Conservation (phyloP, 1,284 basidiomycete species). For the Earliella scabrosa region DNA sequence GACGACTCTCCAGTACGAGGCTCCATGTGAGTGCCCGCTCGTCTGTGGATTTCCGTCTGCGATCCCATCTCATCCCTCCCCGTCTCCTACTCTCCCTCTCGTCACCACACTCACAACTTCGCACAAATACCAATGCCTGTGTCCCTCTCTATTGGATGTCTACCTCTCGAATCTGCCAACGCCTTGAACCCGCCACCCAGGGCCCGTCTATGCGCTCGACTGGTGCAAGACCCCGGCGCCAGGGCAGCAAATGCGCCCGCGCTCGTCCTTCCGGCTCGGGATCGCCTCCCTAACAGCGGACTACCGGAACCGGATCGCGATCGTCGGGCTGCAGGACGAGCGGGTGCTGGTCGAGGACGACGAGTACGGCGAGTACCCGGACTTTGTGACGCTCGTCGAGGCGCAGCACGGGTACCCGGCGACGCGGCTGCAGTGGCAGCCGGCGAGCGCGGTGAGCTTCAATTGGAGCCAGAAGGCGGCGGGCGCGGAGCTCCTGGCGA, state of each 20-base stretch:
- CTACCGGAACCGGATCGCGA: constrained; percentile 79
- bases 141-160: too few relatives aligned
- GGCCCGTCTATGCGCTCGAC: constrained; percentile 83
- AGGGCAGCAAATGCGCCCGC: constrained; percentile 70
- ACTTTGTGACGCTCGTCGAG: constrained; percentile 82
- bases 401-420: constrained; percentile 85
- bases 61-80: neutral
- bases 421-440: constrained; percentile 85
- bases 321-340: constrained; percentile 84
- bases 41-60: neutral
- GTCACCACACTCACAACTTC: too few relatives aligned
- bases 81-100: neutral
- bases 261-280: constrained; percentile 80
- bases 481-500: constrained; percentile 82
- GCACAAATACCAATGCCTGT: too few relatives aligned
- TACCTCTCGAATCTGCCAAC: neutral
- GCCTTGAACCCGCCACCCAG: constrained; percentile 43
- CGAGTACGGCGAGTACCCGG: constrained; percentile 71
- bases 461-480: constrained; percentile 67
- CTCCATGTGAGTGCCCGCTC: constrained; percentile 61
- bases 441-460: constrained; percentile 62
- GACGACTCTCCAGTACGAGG: constrained; percentile 72
- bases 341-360: constrained; percentile 83
- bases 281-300: constrained; percentile 82
- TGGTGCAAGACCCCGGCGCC: constrained; percentile 84